Conservation (phyloP, 2,329 filamentous ascomycete species). For the Huntiella omanensis region DNA sequence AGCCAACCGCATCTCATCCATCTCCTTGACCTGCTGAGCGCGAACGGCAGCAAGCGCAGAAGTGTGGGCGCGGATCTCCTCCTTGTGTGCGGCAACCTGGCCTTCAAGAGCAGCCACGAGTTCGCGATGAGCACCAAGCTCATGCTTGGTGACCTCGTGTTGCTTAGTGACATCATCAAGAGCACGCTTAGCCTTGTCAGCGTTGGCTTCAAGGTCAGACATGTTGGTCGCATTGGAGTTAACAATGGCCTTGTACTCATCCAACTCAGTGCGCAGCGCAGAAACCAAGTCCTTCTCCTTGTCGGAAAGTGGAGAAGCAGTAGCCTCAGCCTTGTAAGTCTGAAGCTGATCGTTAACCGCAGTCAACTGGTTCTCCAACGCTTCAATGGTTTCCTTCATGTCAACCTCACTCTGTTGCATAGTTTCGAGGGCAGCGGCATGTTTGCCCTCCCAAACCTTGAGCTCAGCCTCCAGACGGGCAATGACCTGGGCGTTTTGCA, state of each 20-base stretch:
- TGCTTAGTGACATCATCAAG: constrained; percentile 23
- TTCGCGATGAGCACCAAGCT: constrained; percentile 26
- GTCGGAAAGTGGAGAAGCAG: constrained; percentile 23
- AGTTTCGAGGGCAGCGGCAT: constrained; percentile 48
- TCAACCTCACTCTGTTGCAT: constrained; percentile 55
- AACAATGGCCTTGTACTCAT: constrained; percentile 62
- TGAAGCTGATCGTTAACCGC: constrained; percentile 33
- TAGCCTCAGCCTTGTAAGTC: constrained; percentile 24
- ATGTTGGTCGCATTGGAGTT: constrained; percentile 50
- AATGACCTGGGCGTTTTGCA: constrained; percentile 21
- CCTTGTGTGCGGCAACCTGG: constrained; percentile 41
- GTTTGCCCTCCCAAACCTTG: constrained; percentile 55
- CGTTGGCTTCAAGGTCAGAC: constrained; percentile 53
- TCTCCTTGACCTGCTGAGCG: constrained; percentile 29
- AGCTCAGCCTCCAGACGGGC: constrained; percentile 52
- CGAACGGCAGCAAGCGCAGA: constrained; percentile 31
- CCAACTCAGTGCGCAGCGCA: constrained; percentile 53
- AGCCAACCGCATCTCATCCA: constrained; percentile 28
- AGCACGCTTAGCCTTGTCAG: constrained; percentile 36
- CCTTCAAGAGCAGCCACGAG: constrained; percentile 35
- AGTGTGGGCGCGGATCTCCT: constrained; percentile 35
- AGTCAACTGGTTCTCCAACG: constrained; percentile 45
- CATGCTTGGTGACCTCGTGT: constrained; percentile 40
- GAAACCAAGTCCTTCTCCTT: constrained; percentile 42
- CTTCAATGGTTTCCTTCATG: constrained; percentile 51